Evolutionary conservation across 352 stramenopile species (phyloP).

Genomic region (Phytophthora fragariaefolia): DNA sequence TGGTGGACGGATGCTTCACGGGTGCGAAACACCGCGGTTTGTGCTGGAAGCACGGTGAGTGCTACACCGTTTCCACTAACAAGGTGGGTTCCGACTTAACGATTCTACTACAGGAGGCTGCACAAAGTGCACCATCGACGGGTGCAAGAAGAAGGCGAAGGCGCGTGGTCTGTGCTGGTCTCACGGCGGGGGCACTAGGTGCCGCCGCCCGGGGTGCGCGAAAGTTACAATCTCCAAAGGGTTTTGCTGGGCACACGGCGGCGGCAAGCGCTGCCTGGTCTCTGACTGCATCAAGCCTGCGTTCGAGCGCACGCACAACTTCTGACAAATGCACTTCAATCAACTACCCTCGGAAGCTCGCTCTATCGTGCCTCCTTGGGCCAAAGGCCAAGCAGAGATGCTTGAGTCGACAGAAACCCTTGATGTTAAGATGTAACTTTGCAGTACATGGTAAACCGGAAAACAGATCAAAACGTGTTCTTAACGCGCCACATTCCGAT

Average conservation of each 20-base stretch:
- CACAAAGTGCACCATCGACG: constrained; percentile 7
- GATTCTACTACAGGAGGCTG: neutral
- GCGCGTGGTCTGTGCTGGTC: constrained; percentile 56
- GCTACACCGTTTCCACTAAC: neutral
- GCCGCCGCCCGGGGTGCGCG: constrained; percentile 1
- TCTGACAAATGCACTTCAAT: constrained; percentile 18
- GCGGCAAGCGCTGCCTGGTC: constrained; percentile 46
- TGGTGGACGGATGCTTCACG: constrained; percentile 39
- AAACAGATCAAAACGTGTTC: too few relatives aligned
- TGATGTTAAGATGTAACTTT: neutral
- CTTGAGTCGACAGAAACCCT: neutral
- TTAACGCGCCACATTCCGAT: too few relatives aligned
- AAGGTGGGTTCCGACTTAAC: neutral
- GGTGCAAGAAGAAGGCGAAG: constrained; percentile 29
- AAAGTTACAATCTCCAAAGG: constrained; percentile 13
- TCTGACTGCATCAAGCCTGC: constrained; percentile 21
- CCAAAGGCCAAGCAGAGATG: neutral
- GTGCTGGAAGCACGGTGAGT: constrained; percentile 2
- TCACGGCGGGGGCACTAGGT: constrained; percentile 37
- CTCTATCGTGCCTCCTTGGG: neutral
- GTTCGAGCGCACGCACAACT: constrained; percentile 36
- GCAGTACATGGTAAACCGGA: too few relatives aligned
- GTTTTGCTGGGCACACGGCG: constrained; percentile 58
- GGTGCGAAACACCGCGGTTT: neutral
- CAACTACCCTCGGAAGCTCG: constrained; percentile 3